phyloP scores from a whole-genome alignment of 2,329 filamentous ascomycete species.

The Lecanosticta acicola region DNA sequence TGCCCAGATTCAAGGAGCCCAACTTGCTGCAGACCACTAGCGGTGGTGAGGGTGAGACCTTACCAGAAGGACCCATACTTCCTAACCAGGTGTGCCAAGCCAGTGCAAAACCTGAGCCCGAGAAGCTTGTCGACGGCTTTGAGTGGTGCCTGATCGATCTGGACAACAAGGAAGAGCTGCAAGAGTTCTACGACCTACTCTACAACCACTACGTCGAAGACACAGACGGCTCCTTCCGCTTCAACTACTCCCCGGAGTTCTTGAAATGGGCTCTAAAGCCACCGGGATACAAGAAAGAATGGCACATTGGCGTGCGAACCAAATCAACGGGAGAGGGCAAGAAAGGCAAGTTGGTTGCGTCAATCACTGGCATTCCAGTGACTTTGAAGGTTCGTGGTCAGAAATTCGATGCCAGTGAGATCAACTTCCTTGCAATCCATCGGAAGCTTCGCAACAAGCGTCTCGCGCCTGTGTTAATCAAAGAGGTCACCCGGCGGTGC shows the following conservation, averaged over 20 bases:
- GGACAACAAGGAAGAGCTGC: conserved; percentile 66
- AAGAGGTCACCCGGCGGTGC: conserved; percentile 90
- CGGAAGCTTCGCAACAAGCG: conserved; percentile 95
- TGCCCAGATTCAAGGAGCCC: conserved; percentile 66
- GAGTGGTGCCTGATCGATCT: conserved; percentile 93
- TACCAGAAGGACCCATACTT: conserved; percentile 78
- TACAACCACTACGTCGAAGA: conserved; percentile 97
- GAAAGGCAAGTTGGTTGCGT: conserved; percentile 84
- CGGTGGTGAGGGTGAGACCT: conserved; percentile 46
- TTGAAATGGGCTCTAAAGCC: conserved; percentile 92
- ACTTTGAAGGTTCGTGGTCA: conserved; percentile 73
- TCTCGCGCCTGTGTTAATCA: conserved; percentile 88
- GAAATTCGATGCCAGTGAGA: conserved; percentile 73
- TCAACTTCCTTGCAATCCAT: conserved; percentile 97
- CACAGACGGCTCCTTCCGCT: conserved; percentile 92
- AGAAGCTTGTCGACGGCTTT: conserved; percentile 72
- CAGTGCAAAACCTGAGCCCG: conserved; percentile 50
- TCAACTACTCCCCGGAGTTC: conserved; percentile 88
- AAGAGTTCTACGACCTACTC: conserved; percentile 87
- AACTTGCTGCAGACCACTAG: conserved; percentile 32
- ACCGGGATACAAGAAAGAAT: conserved; percentile 87
- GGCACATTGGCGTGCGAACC: conserved; percentile 91
- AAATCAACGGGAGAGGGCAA: conserved; percentile 43
- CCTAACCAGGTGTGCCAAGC: conserved; percentile 67
- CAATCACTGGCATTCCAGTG: conserved; percentile 90